Evolutionary conservation across 2,329 filamentous ascomycete species (phyloP), one percentile per base, ranked within the genome.

Genomic region (Paramyrothecium roridum): DNA sequence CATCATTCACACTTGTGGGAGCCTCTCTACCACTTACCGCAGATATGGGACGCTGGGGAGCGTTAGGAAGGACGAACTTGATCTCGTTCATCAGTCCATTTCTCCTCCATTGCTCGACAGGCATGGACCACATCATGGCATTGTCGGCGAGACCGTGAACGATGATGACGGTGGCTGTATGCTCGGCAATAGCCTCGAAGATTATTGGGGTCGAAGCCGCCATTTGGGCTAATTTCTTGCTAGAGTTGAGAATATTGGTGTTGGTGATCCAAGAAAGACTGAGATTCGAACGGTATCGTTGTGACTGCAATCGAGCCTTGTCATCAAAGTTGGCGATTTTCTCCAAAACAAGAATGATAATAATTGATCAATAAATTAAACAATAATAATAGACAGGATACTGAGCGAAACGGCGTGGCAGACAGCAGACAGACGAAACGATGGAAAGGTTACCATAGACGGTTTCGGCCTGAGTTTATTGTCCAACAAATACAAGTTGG

Each of bases 131-230:
- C 63, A 90, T 90, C 62, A 84, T 79, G 47, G 89, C 90, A 30
- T 81, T 88, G 70, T 98, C 95, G 59, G 95, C 95, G 43, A 99
- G 80, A 16, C 95, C 95, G 72, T 99, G 95, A 52, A 90, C 82
- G 74, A 97, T 92, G 66, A 99, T 98, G 65, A 98, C 89, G 3
- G 93, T 97, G 22, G 92, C 92, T 40, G 95, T 97, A 75, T 98
- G 95, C 68, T 85, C 85, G 69, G 84, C 89, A 34, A 90, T 77
- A 45, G 93, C 90, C 26, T 91, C 90, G 57, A 96, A 86, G 20
- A 95, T 81, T 54, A 95, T 78, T 16, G 86, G 84, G 17, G 74
- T 69, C 22, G 70, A 4, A 43, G 37, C 37, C 6, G n/a, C 37
- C 37, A 43, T 43, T 13, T 43, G 13, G 12, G n/a, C 37, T 43